Evolutionary conservation across 2,329 filamentous ascomycete species (phyloP), one percentile per base, ranked within the genome.

Genomic region (Paecilomyces niveus): DNA sequence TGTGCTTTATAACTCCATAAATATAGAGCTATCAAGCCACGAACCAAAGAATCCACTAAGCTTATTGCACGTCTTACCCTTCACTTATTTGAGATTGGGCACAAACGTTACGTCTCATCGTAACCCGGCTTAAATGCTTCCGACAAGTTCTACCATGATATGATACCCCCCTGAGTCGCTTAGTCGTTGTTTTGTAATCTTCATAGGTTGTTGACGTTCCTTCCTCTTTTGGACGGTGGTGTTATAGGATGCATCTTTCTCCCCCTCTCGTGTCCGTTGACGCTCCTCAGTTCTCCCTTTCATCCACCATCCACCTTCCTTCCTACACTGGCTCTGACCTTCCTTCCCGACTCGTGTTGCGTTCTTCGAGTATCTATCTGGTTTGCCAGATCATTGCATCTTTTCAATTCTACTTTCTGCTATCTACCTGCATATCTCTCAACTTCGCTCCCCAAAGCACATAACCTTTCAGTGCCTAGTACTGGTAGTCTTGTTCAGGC

Each of bases 211-310:
- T 52, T 52, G 39, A 55, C 59, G 61, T 55, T 64, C 39, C 61
- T 66, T 66, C 65, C 65, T 53, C 61, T 31, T 60, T 58, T 55
- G 50, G 50, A 24, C 50, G 13, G 50, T 29, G 21, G 50, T 29
- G 22, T 52, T 29, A 24, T 52, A 35, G 50, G 22, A 31, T 56
- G 39, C n/a, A n/a, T 54, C 21, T 57, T 59, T 63, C 59, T 59
- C 55, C 62, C 58, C 65, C 64, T 62, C 54, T 63, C 62, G 58
- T 59, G 62, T 60, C 60, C 63, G 57, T 61, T 56, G 50, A 24
- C 26, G 22, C 50, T 52, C 13, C 50, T 29, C 50, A 52, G 1
- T 15, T 29, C 5, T 29, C 11, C 50, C 24, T 7, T 52, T 29
- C 26, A 26, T 26, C 11, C 26, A 57, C 59, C 55, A 55, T 61